Percentiles rank a stretch among this genome's conserved stretches.
Conservation (phyloP, 2,329 filamentous ascomycete species). For the Gremmenia infestans region DNA sequence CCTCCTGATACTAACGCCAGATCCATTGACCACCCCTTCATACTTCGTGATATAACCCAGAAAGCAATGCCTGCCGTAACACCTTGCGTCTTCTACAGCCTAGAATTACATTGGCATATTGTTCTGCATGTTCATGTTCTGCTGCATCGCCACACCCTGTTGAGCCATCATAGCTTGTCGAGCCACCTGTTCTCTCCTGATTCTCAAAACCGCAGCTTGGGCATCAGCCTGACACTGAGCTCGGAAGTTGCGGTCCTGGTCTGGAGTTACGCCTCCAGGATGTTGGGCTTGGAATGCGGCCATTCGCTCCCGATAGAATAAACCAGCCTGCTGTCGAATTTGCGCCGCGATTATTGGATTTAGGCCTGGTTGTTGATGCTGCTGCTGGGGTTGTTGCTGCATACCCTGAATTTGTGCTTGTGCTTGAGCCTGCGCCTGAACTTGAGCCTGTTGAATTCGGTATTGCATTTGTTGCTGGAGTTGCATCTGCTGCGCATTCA, state of each 20-base stretch:
- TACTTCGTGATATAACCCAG: too few species aligned
- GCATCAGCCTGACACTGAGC: neutral
- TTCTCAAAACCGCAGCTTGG: neutral
- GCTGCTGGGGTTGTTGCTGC: slow-evolving; percentile 12
- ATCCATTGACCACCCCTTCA: too few species aligned
- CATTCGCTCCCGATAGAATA: slow-evolving; percentile 28
- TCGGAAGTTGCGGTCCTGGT: slow-evolving; percentile 1
- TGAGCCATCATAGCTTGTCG: neutral
- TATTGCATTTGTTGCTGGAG: slow-evolving; percentile 16
- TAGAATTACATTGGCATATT: neutral
- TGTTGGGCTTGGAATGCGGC: slow-evolving; percentile 7
- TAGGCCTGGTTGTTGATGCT: slow-evolving; percentile 20
- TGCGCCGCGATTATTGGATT: slow-evolving; percentile 13
- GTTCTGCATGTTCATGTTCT: neutral
- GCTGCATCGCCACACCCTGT: neutral
- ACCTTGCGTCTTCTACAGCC: too few species aligned
- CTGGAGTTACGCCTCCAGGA: slow-evolving; percentile 4
- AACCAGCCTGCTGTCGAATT: slow-evolving; percentile 9
- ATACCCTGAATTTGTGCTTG: slow-evolving; percentile 30
- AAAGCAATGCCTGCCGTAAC: too few species aligned
- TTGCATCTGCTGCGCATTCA: slow-evolving; percentile 33
- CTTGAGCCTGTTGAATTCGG: slow-evolving; percentile 23
- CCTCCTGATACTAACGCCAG: too few species aligned
- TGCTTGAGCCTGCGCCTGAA: slow-evolving; percentile 12
- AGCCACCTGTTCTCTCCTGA: neutral